Evolutionary conservation across 495 filamentous ascomycete genomes (phyloP), one percentile per base, ranked within the genome.

Genomic region (Pyronema omphalodes): DNA sequence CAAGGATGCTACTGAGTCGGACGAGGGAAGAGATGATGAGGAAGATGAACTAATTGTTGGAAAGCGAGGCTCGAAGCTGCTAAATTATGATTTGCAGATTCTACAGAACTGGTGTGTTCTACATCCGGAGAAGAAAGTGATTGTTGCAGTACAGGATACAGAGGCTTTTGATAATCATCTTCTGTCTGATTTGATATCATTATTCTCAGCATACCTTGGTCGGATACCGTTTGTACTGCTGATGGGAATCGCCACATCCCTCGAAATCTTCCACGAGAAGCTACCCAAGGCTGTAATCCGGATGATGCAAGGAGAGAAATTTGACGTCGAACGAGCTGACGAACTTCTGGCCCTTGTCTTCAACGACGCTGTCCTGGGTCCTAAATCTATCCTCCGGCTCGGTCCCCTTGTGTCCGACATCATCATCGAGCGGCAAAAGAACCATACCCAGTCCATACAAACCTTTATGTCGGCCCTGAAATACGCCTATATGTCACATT

Each of bases 401-500:
- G 89, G 93, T 3, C 74, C 84, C 36, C 71, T 63, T 56, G 75
- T 77, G 46, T 84, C 68, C 52, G 72, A 65, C 63, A 69, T 70
- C 43, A 66, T 91, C 19, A 71, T 95, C 45, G 82, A 86, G 40
- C 78, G 82, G 41, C 88, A 94, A 60, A 79, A 71, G 56, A 82
- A 94, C 59, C 82, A 88, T 61, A 80, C 88, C n/a, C 86, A 87
- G 52, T 88, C 82, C 57, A 79, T 87, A n/a, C 79, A 85, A 46
- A 75, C 77, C 1, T 91, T 95, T 67, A 74, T 81, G 55, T 77
- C 76, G 57, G 80, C 84, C 48, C 66, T 94, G 3, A 93, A 94
- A 83, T 95, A 95, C 68, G 78, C 81, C 11, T 89, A 91, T 59
- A 95, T 98, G 89, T 86, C 82, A 33, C 86, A 94, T 66, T 95